Base-by-base conservation (phyloP, 345 rosid species). In the Zanthoxylum bungeanum region DNA sequence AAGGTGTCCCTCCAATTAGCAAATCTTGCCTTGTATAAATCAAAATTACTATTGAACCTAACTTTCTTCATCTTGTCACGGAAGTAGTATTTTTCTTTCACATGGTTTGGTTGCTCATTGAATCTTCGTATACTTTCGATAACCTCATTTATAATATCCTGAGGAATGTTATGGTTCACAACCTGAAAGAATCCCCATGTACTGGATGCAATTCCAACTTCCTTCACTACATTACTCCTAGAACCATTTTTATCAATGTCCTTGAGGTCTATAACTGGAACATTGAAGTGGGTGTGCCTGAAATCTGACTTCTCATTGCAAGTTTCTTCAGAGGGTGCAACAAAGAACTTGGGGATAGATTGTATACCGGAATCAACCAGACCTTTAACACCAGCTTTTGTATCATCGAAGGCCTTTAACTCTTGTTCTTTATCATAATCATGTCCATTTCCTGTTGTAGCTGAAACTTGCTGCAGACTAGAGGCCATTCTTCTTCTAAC, bases 1-100 rank as follows among this genome's bases (percentile, higher is more conserved):
- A 73, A 31, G 12, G 73, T 69, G 62, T 76, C 83, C 70, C 80
- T 80, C 83, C 80, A 80, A 39, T 71, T 70, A 2, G 78, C 83
- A 39, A 64, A 34, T 61, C 58, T 73, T 14, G 78, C 16, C 25
- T 39, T 24, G 7, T 42, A 68, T 57, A 76, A 46, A 62, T 65
- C 67, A 42, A 44, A 65, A 63, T 76, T 80, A 7, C 73, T 73
- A 11, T 4, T 17, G 58, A 25, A 66, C 46, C 63, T 66, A 33
- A 76, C 80, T 14, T 70, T 64, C 60, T 58, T 60, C 34, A 28
- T 9, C 5, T 31, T 49, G 5, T 73, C 83, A 0, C 81, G 61
- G 1, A 57, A 25, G 31, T 78, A 78, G 17, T 25, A 69, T 33
- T 64, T 50, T 59, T 39, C 66, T 64, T 75, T 72, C 31, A 57